Evolutionary conservation across 352 stramenopile genomes (phyloP), one percentile per base, ranked within the genome.

Genomic region (Pythium pyrilobum): DNA sequence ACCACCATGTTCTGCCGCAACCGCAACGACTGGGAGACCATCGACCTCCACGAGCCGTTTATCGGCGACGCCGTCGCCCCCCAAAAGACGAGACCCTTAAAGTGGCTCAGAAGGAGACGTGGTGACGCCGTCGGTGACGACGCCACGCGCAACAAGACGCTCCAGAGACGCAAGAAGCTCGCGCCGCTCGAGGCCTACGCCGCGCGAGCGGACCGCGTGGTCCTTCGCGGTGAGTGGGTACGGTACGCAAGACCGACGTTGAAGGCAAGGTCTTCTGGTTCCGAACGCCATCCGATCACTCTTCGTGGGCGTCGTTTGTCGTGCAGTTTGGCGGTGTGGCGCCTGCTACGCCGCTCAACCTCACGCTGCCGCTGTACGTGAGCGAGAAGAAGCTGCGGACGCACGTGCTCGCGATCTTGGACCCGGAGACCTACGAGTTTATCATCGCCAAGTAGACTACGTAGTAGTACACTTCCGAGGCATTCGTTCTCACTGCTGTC

Each of bases 231-330:
- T 6, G 53, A 68, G 44, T 72, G 59, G 59, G 25, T 39, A 1
- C 64, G 64, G 25, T 39, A 1, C 64, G 64, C 24, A 56, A 58
- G 32, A 45, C 50, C 12, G 64, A 72, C 27, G 54, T 67, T 15
- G 32, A 62, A 20, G 59, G 55, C 27, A 43, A 44, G 15, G 25
- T 58, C 12, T 67, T 49, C 54, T 72, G 64, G 64, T 59, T 47
- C 50, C 44, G 44, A 15, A 25, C 50, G n/a, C 18, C 12, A 9
- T 5, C 20, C 27, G 32, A 16, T 18, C 25, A 36, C 0, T 18
- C 25, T 0, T 37, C 24, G 6, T 32, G 2, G 5, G 20, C 32
- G 5, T 24, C 32, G 3, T 6, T 33, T 34, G 27, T 38, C 20
- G 44, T 51, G 44, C 44, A 28, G 9, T 8, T 51, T 4, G 44